Conservation (phyloP, 2,329 filamentous ascomycete species). For the Colletotrichum ledebouriae region DNA sequence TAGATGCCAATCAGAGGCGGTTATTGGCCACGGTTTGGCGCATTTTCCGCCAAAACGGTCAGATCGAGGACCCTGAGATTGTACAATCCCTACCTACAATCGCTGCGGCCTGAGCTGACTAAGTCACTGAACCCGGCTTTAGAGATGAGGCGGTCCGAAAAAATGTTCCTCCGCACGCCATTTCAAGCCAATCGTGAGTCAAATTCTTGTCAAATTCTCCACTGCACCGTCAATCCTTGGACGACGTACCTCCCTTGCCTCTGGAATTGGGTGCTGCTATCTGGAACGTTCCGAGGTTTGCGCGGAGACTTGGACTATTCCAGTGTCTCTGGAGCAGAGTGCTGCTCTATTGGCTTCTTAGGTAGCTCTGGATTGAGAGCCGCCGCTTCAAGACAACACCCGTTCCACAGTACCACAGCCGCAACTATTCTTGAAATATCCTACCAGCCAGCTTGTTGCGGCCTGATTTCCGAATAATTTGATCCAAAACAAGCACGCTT, state of each 20-base stretch:
- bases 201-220: neutral
- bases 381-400: no score
- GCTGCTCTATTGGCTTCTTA: no score
- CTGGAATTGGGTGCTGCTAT: neutral
- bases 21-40: slow-evolving; percentile 34
- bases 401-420: neutral
- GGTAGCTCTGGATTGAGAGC: no score
- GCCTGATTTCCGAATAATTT: slow-evolving; percentile 27
- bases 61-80: slow-evolving; percentile 40
- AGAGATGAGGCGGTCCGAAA: neutral
- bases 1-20: neutral
- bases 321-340: neutral
- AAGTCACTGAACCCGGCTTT: no score
- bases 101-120: neutral
- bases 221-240: neutral
- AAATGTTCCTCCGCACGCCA: slow-evolving; percentile 11
- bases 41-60: slow-evolving; percentile 35
- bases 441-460: neutral
- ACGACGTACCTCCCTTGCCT: no score
- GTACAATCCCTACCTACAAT: slow-evolving; percentile 16
- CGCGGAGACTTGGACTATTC: neutral
- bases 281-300: slow-evolving; percentile 15
- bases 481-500: slow-evolving; percentile 1
- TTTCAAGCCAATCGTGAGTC: neutral
- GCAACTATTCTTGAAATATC: neutral